phyloP scores from a whole-genome alignment of 352 stramenopile species.

The Globisporangium cederbergense region DNA sequence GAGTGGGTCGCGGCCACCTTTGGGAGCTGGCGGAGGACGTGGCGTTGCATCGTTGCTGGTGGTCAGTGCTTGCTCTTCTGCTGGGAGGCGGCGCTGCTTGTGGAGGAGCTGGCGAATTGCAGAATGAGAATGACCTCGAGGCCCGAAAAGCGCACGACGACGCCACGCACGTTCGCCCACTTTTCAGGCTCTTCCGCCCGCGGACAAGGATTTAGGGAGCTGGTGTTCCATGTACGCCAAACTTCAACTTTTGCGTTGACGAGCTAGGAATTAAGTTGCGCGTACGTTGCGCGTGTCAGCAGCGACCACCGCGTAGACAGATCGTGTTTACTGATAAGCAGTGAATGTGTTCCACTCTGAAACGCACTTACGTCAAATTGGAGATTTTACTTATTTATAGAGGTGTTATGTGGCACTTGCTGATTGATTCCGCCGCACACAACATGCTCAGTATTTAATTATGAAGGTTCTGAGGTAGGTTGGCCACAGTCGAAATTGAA shows the following conservation, averaged over 20 bases:
- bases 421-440: neutral
- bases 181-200: neutral
- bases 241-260: neutral
- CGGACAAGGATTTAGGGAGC: neutral
- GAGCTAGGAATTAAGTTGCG: neutral
- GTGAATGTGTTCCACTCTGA: neutral
- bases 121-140: conserved; percentile 8
- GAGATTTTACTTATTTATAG: neutral
- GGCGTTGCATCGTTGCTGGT: conserved; percentile 35
- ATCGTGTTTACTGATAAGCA: neutral
- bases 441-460: neutral
- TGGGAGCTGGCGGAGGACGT: conserved; percentile 42
- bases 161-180: too few relatives aligned
- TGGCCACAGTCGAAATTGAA: neutral
- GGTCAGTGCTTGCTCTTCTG: conserved; percentile 2
- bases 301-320: neutral
- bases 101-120: conserved; percentile 13
- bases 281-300: neutral
- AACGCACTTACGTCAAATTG: neutral
- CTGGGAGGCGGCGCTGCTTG: neutral
- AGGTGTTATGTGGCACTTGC: neutral
- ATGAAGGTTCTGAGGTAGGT: neutral
- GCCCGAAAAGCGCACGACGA: too few relatives aligned
- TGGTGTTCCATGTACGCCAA: neutral
- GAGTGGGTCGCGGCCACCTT: conserved; percentile 20